phyloP scores from a whole-genome alignment of 23 red algal genomes.

The Agarophyton chilense region DNA sequence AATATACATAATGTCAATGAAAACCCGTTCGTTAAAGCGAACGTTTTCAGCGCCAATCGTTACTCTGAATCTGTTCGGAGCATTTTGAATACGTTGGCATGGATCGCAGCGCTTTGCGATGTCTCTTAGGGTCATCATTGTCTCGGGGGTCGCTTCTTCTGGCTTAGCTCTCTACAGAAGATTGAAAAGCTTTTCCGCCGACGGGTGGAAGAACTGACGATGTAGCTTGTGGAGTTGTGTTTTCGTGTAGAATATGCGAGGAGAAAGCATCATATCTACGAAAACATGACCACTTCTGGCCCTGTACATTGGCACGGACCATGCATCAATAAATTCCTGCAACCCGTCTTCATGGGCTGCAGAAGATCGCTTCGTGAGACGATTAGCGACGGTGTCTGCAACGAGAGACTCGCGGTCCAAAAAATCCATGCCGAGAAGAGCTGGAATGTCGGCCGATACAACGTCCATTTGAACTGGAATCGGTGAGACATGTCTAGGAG shows the following conservation, averaged over 20 bases:
- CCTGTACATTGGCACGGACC: neutral
- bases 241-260: neutral
- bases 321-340: neutral
- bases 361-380: neutral
- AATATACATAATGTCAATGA: slow-evolving; percentile 59
- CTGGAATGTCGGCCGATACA: slow-evolving; percentile 8
- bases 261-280: neutral
- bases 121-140: neutral
- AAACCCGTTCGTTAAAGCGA: neutral
- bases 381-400: slow-evolving; percentile 50
- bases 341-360: neutral
- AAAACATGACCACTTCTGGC: slow-evolving; percentile 39
- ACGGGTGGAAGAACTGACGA: neutral
- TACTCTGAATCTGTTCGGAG: slow-evolving; percentile 12
- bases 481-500: neutral
- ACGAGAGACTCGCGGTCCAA: slow-evolving; percentile 26
- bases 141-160: neutral
- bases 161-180: slow-evolving; percentile 21
- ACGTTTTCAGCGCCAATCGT: neutral
- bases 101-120: slow-evolving; percentile 10
- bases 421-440: slow-evolving; percentile 50
- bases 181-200: slow-evolving; percentile 14
- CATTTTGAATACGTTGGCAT: slow-evolving; percentile 7
- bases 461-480: slow-evolving; percentile 17
- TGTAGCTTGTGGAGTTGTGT: slow-evolving; percentile 27